A percentile compares a stretch with the other conserved stretches of the same genome.
Evolutionary conservation across 1,284 basidiomycete genomes (phyloP).

Genomic region (Ceratobasidium sp.): DNA sequence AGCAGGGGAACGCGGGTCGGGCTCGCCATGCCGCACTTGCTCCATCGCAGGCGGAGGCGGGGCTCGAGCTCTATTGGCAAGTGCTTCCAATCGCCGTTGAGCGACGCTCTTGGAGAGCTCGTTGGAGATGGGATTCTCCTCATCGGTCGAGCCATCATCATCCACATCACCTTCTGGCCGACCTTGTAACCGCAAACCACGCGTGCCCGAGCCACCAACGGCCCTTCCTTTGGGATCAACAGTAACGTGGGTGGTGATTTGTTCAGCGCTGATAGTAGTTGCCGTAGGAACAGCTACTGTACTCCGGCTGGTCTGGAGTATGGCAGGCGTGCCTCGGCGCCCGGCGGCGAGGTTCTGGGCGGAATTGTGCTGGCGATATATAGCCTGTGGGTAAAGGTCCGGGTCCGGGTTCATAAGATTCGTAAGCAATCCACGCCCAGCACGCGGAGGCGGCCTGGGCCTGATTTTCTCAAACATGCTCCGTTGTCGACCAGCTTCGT

Average conservation of each 20-base stretch:
- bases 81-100: conserved; percentile 47
- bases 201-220: conserved; percentile 29
- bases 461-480: conserved; percentile 80
- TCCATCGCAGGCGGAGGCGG: conserved; percentile 38
- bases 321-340: conserved; percentile 48
- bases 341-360: conserved; percentile 46
- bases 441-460: conserved; percentile 68
- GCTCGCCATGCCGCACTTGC: conserved; percentile 30
- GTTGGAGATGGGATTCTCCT: conserved; percentile 53
- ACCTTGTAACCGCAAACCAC: conserved; percentile 61
- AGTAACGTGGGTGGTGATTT: conserved; percentile 53
- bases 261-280: conserved; percentile 65
- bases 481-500: conserved; percentile 73
- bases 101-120: conserved; percentile 48
- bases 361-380: conserved; percentile 48
- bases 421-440: conserved; percentile 65
- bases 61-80: conserved; percentile 44
- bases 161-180: conserved; percentile 73
- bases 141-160: conserved; percentile 65
- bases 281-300: conserved; percentile 71
- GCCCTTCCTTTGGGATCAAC: conserved; percentile 46
- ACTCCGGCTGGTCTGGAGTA: conserved; percentile 69
- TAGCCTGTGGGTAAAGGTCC: conserved; percentile 49
- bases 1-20: conserved; percentile 15
- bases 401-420: conserved; percentile 77